phyloP scores from a whole-genome alignment of 2,329 filamentous ascomycete genomes.

The Phialocephala subalpina region DNA sequence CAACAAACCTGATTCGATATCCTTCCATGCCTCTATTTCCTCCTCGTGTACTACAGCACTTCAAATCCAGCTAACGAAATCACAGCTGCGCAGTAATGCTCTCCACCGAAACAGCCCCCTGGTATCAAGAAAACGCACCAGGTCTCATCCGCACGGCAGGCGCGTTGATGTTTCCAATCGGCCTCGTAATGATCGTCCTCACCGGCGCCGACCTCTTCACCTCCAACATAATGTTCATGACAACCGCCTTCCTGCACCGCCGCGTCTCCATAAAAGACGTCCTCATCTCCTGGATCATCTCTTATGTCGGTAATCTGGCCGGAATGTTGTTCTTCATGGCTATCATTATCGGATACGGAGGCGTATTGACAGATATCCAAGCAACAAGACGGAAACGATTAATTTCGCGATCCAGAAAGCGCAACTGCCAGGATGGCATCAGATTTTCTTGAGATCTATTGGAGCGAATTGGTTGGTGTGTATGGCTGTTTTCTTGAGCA shows the following conservation, averaged over 20 bases:
- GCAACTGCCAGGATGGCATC: not conserved
- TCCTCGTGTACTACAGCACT: no score
- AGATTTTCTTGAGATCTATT: constrained; percentile 28
- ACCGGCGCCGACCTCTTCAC: constrained; percentile 13
- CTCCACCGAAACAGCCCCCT: constrained; percentile 1
- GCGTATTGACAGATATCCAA: not conserved
- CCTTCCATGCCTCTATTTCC: no score
- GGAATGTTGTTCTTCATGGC: constrained; percentile 5
- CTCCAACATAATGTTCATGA: constrained; percentile 12
- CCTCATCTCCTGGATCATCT: constrained; percentile 1
- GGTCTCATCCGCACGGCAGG: constrained; percentile 1
- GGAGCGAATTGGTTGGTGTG: constrained; percentile 12
- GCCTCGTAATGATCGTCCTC: constrained; percentile 9
- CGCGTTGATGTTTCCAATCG: not conserved
- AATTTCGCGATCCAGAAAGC: constrained; percentile 5
- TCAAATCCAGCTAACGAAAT: not conserved
- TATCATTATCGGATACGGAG: constrained; percentile 5
- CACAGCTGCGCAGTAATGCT: constrained; percentile 6
- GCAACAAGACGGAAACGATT: not conserved
- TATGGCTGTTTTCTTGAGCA: constrained; percentile 12
- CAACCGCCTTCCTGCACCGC: constrained; percentile 4
- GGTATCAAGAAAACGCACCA: not conserved
- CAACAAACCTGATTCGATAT: not conserved
- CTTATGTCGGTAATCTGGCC: constrained; percentile 1
- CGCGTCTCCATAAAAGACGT: not conserved